A percentile compares a stretch with the other conserved stretches of the same genome.
These are phyloP conservation scores for Lachancea kluyveri DNA, from an alignment of 805 yeast species.

Conservation along the genomic window DNA sequence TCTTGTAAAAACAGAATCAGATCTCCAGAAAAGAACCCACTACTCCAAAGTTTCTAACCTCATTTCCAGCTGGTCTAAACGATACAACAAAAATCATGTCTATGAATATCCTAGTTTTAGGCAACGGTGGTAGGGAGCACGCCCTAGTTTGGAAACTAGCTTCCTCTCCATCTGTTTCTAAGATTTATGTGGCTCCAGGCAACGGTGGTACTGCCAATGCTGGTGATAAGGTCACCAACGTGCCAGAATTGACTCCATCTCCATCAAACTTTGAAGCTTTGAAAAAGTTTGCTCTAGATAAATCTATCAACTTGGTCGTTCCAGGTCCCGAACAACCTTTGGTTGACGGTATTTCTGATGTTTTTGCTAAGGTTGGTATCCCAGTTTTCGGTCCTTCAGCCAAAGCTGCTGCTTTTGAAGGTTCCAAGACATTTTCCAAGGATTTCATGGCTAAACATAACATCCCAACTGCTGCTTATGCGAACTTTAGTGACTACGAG, in stretches of 20 bases:
- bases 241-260: conserved; percentile 54
- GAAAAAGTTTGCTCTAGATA: conserved; percentile 65
- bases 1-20: too few relatives aligned
- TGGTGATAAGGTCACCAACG: conserved; percentile 54
- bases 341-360: conserved; percentile 81
- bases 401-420: conserved; percentile 91
- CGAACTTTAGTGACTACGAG: conserved; percentile 71
- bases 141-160: conserved; percentile 89
- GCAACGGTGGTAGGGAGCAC: conserved; percentile 99
- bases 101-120: conserved; percentile 74
- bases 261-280: conserved; percentile 63
- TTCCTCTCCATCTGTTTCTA: conserved; percentile 65
- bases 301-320: conserved; percentile 65
- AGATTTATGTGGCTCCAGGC: conserved; percentile 91
- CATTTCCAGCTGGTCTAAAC: too few relatives aligned
- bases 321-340: conserved; percentile 99
- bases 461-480: conserved; percentile 92
- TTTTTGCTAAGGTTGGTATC: conserved; percentile 75
- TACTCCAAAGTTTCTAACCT: too few relatives aligned
- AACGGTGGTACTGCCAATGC: conserved; percentile 80
- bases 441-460: conserved; percentile 86
- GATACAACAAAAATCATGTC: too few relatives aligned
- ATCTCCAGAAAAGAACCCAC: too few relatives aligned
- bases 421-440: conserved; percentile 91
- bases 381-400: conserved; percentile 96